A percentile compares a stretch with the other conserved stretches of the same genome.
Conservation (phyloP, 345 rosid genomes). For the Camelina laxa region DNA sequence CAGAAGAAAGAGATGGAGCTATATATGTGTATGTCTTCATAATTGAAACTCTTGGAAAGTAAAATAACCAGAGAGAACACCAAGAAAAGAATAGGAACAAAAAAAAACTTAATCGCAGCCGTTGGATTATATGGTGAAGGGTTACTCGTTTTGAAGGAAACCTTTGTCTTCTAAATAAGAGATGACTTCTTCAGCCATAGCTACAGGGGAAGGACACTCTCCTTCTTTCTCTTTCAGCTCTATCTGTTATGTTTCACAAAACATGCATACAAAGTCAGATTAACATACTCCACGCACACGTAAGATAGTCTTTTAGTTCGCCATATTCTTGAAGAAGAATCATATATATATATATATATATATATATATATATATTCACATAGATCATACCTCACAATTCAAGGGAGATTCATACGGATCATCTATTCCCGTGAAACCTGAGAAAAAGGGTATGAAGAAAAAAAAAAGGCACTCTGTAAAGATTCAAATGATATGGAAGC, state of each 20-base stretch:
- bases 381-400: constrained; percentile 70
- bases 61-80: not conserved
- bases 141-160: constrained; percentile 56
- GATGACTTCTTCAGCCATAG: constrained; percentile 76
- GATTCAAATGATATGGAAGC: not conserved
- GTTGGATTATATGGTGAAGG: constrained; percentile 28
- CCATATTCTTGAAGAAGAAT: constrained; percentile 5
- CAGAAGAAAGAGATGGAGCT: not conserved
- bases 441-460: constrained; percentile 4
- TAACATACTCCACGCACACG: constrained; percentile 6
- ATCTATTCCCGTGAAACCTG: constrained; percentile 96
- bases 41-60: not conserved
- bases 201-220: constrained; percentile 67
- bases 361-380: not conserved
- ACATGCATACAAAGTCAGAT: not conserved
- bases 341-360: not conserved
- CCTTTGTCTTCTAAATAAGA: constrained; percentile 78
- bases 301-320: not conserved
- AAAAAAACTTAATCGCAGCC: constrained; percentile 12
- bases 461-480: not conserved
- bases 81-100: not conserved
- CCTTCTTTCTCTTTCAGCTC: constrained; percentile 70
- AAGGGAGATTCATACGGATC: constrained; percentile 90
- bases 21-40: not conserved
- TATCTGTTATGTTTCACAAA: constrained; percentile 52